These are phyloP conservation scores for Arabidopsis suecica DNA, from an alignment of 345 rosid species.

Conservation along the genomic window DNA sequence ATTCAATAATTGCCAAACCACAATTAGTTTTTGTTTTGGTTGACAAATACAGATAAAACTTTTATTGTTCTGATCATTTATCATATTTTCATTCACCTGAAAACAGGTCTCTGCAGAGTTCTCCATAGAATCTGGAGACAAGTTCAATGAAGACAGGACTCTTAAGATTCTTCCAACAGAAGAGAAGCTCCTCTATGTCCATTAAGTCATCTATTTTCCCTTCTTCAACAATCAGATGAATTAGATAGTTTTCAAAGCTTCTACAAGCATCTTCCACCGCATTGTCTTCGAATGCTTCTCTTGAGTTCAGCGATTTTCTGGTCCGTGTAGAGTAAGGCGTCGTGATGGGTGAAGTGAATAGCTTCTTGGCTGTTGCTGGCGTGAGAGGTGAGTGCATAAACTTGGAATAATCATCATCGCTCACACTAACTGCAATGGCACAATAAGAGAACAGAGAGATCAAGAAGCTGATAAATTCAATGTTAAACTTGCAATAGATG, in stretches of 20 bases:
- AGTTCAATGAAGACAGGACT: slow-evolving; percentile 74
- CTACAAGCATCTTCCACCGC: slow-evolving; percentile 78
- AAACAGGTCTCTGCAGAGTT: slow-evolving; percentile 65
- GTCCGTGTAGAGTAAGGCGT: slow-evolving; percentile 51
- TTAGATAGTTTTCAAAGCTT: slow-evolving; percentile 84
- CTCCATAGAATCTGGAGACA: slow-evolving; percentile 81
- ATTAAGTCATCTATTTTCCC: slow-evolving; percentile 72
- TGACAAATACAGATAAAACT: slow-evolving; percentile 13
- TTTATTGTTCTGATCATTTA: neutral
- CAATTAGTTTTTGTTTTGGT: neutral
- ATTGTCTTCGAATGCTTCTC: slow-evolving; percentile 43
- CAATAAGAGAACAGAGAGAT: slow-evolving; percentile 1
- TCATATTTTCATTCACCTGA: slow-evolving; percentile 33
- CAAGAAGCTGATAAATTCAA: neutral
- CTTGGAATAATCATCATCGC: slow-evolving; percentile 36
- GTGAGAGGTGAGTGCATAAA: slow-evolving; percentile 57
- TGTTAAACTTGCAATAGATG: neutral
- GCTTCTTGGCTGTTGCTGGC: slow-evolving; percentile 58
- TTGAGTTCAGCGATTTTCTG: slow-evolving; percentile 30
- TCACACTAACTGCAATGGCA: slow-evolving; percentile 34
- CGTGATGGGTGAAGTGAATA: slow-evolving; percentile 57
- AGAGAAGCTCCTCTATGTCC: slow-evolving; percentile 89
- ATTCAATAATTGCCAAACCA: neutral
- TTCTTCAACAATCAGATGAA: slow-evolving; percentile 80
- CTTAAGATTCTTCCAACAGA: slow-evolving; percentile 83